Conservation (phyloP, 2,329 filamentous ascomycete species). For the Aspergillus quadricinctus region DNA sequence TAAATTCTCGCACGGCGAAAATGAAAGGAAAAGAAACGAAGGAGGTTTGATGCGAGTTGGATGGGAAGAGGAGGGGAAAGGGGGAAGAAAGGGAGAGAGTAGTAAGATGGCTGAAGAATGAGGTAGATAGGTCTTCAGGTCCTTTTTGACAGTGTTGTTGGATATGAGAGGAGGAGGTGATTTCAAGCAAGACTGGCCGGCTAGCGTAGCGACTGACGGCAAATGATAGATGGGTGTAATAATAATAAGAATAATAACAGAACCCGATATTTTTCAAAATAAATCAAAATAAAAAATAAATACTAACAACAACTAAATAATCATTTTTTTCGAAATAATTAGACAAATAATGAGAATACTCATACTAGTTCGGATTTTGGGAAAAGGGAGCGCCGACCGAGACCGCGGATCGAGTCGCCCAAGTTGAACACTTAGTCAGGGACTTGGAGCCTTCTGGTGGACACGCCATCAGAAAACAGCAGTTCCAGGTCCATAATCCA, state of each 20-base stretch:
- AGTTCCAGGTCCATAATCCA: neutral
- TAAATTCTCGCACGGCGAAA: constrained; percentile 33
- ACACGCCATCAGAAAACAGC: constrained; percentile 12
- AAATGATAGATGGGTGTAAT: constrained; percentile 9
- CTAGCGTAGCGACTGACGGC: constrained; percentile 15
- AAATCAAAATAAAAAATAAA: constrained; percentile 5
- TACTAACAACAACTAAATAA: constrained; percentile 1
- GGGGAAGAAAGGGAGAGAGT: constrained; percentile 12
- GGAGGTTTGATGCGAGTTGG: constrained; percentile 10
- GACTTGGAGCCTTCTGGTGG: constrained; percentile 3
- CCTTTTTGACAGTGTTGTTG: constrained; percentile 10
- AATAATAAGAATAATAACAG: neutral
- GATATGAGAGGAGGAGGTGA: constrained; percentile 8
- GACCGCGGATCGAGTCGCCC: no score
- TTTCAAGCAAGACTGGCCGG: constrained; percentile 11
- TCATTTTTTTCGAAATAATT: constrained; percentile 5
- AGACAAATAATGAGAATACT: constrained; percentile 4
- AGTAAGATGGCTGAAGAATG: constrained; percentile 9
- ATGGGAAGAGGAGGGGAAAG: constrained; percentile 12
- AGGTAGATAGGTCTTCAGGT: constrained; percentile 7
- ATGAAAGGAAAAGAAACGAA: constrained; percentile 19
- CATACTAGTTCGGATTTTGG: constrained; percentile 12
- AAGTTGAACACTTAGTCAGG: constrained; percentile 1
- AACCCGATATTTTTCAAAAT: neutral
- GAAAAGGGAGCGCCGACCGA: constrained; percentile 18